Evolutionary conservation across 148 eudicot species (phyloP).

Genomic region (Pouteria glomerata): DNA sequence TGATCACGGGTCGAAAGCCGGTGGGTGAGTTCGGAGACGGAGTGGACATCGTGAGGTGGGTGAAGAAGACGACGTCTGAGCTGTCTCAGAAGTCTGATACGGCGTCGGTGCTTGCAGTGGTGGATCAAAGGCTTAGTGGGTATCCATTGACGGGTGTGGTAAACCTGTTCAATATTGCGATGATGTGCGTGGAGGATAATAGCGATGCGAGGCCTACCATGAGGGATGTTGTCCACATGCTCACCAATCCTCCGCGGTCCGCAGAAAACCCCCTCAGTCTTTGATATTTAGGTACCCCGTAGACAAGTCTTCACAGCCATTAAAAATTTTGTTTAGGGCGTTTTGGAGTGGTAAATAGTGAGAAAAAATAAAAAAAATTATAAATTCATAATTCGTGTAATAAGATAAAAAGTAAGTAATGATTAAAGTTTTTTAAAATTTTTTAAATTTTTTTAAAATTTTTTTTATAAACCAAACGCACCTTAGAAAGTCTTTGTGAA

Average conservation of each 20-base stretch:
- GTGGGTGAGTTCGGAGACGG: conserved; percentile 97
- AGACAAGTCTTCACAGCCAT: too few relatives aligned
- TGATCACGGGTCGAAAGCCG: conserved; percentile 73
- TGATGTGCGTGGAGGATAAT: conserved; percentile 85
- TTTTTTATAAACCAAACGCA: too few relatives aligned
- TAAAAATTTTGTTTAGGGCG: too few relatives aligned
- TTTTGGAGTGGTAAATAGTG: too few relatives aligned
- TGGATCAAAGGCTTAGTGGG: conserved; percentile 67
- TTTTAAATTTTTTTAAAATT: too few relatives aligned
- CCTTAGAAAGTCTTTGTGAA: too few relatives aligned
- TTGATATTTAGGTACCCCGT: not conserved
- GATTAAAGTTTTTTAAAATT: too few relatives aligned
- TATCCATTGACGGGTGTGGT: conserved; percentile 54
- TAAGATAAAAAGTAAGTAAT: too few relatives aligned
- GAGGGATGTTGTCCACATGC: conserved; percentile 92
- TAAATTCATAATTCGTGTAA: too few relatives aligned
- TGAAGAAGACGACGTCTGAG: conserved; percentile 55
- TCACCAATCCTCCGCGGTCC: conserved; percentile 59
- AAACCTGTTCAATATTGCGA: conserved; percentile 81
- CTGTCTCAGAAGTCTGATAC: conserved; percentile 60
- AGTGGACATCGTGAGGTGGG: conserved; percentile 95
- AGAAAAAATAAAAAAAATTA: too few relatives aligned
- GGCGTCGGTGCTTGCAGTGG: conserved; percentile 66
- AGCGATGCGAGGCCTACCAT: conserved; percentile 70
- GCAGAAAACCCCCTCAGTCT: conserved; percentile 14